Evolutionary conservation across 1,284 basidiomycete genomes (phyloP).

Genomic region (Sanghuangporus sanghuang): DNA sequence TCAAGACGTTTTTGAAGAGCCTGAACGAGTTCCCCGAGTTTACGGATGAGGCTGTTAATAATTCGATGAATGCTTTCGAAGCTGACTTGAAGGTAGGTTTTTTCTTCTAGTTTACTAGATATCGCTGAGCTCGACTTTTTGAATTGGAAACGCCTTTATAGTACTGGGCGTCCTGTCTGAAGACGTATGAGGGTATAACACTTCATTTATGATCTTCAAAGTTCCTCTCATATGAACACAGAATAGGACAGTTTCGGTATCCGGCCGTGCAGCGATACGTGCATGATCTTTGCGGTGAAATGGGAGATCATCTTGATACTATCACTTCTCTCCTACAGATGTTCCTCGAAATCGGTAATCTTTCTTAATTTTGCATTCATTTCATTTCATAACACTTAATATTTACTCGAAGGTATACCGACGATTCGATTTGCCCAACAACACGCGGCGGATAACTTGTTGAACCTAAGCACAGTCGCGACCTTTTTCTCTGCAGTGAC

Average conservation of each 20-base stretch:
- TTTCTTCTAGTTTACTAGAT: neutral
- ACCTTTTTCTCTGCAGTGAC: constrained; percentile 77
- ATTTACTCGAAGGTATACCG: constrained; percentile 47
- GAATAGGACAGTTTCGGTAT: constrained; percentile 58
- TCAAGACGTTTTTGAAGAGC: constrained; percentile 58
- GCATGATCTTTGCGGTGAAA: constrained; percentile 61
- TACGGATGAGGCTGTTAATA: constrained; percentile 64
- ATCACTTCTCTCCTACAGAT: constrained; percentile 58
- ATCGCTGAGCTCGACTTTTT: constrained; percentile 3
- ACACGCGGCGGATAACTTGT: constrained; percentile 61
- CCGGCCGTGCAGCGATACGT: constrained; percentile 67
- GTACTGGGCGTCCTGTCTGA: constrained; percentile 69
- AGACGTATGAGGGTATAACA: constrained; percentile 49
- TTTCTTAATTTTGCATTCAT: neutral
- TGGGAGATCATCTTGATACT: constrained; percentile 65
- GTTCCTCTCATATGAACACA: constrained; percentile 9
- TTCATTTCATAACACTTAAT: neutral
- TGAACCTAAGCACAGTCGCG: constrained; percentile 50
- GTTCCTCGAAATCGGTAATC: constrained; percentile 66
- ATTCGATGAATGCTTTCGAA: constrained; percentile 59
- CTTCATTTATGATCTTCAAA: neutral
- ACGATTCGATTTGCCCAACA: constrained; percentile 72
- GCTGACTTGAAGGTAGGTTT: constrained; percentile 53
- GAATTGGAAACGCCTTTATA: constrained; percentile 21
- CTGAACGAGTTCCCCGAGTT: constrained; percentile 74